Conservation (phyloP, 129 eudicot genomes). For the Flaveria ramosissima region DNA sequence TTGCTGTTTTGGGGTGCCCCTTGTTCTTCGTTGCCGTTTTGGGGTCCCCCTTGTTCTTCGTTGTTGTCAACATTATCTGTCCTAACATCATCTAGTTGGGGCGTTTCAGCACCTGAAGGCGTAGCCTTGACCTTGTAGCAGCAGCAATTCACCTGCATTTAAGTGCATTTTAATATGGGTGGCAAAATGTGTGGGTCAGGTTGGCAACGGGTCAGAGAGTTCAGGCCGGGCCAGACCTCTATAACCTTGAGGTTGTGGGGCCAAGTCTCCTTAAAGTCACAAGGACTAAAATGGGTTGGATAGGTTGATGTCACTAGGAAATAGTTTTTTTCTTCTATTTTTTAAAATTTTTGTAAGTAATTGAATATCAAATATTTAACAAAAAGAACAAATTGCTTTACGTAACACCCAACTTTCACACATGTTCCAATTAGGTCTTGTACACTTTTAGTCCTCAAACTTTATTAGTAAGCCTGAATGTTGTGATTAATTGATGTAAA, state of each 20-base stretch:
- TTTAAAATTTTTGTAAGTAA: not conserved
- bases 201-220: not conserved
- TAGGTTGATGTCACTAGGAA: not conserved
- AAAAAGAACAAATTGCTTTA: not conserved
- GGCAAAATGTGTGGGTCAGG: constrained; percentile 1
- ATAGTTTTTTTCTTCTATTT: not conserved
- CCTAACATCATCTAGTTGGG: not conserved
- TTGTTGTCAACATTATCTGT: not conserved
- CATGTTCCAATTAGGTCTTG: not conserved
- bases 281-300: not conserved
- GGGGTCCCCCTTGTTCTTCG: no score
- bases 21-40: not conserved
- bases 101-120: not conserved
- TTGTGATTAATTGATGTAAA: not conserved
- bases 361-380: not conserved
- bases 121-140: constrained; percentile 3
- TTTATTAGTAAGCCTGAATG: not conserved
- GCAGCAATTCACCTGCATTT: not conserved
- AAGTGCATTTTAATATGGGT: not conserved
- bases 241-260: not conserved
- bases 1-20: not conserved
- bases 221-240: not conserved
- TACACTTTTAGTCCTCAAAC: not conserved
- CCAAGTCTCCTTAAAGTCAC: not conserved
- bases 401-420: not conserved